Conservation (phyloP, 2,329 filamentous ascomycete genomes). For the Beauveria scarabaeidicola region DNA sequence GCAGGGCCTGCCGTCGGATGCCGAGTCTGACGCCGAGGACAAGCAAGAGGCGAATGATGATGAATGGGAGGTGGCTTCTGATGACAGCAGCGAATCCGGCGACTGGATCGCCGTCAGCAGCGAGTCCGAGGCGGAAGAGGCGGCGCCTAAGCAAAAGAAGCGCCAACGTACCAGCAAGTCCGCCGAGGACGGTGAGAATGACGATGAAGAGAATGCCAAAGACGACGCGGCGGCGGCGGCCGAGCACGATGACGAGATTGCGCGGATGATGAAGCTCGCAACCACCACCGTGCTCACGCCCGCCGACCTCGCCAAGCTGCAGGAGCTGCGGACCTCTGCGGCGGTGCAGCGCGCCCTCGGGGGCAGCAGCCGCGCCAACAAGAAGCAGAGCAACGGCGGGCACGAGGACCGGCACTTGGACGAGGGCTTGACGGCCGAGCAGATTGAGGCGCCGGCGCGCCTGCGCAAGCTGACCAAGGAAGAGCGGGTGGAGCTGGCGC, state of each 20-base stretch:
- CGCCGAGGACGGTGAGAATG: constrained; percentile 17
- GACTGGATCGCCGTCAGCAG: constrained; percentile 94
- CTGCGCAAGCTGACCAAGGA: constrained; percentile 83
- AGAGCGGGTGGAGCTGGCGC: constrained; percentile 75
- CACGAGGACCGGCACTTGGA: constrained; percentile 60
- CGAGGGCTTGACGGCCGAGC: constrained; percentile 79
- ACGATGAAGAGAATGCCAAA: constrained; percentile 19
- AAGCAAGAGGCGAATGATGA: constrained; percentile 51
- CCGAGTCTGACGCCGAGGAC: constrained; percentile 51
- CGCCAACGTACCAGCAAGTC: constrained; percentile 20
- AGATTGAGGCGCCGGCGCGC: constrained; percentile 79
- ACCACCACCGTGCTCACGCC: constrained; percentile 91
- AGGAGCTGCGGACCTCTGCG: constrained; percentile 71
- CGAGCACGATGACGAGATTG: constrained; percentile 33
- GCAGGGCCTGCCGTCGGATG: constrained; percentile 56
- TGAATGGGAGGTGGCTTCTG: constrained; percentile 54
- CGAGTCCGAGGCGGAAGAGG: constrained; percentile 59
- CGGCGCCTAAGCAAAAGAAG: constrained; percentile 50
- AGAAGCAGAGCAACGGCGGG: constrained; percentile 28
- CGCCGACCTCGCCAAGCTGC: constrained; percentile 88
- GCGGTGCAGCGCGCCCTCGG: constrained; percentile 58
- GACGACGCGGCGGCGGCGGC: constrained; percentile 24
- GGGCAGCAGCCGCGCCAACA: constrained; percentile 35
- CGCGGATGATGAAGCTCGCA: constrained; percentile 64
- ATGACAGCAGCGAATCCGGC: constrained; percentile 60